These are phyloP conservation scores for Botryotinia calthae DNA, from an alignment of 2,329 filamentous ascomycete species.

Conservation along the genomic window DNA sequence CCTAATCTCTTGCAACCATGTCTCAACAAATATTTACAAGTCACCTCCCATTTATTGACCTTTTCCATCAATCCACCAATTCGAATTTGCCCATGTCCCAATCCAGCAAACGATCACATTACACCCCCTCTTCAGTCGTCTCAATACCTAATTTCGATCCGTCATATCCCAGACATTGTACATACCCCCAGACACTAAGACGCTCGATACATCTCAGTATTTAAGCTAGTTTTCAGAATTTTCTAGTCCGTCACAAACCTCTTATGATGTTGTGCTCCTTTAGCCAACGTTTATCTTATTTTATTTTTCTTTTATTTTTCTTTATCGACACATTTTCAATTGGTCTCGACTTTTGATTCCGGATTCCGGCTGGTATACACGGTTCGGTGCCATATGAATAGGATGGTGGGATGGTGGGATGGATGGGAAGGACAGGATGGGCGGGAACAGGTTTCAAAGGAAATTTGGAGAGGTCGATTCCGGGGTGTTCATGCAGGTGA, in stretches of 20 bases:
- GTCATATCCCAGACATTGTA: constrained; percentile 6
- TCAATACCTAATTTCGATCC: background rate
- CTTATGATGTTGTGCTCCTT: background rate
- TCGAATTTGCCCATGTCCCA: background rate
- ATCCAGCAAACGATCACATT: background rate
- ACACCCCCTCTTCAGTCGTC: background rate
- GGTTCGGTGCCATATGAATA: background rate
- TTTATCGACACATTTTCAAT: background rate
- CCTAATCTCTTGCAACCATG: background rate
- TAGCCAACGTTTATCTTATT: background rate
- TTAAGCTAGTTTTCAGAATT: constrained; percentile 5
- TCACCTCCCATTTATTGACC: background rate
- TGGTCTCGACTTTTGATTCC: background rate
- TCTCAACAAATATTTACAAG: background rate
- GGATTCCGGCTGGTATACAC: background rate
- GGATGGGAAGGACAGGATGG: background rate
- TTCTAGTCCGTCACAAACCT: background rate
- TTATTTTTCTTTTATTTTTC: background rate
- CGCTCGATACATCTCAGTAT: background rate
- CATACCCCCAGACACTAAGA: background rate
- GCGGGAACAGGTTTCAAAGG: background rate
- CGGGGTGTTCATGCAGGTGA: background rate
- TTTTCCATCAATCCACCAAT: background rate
- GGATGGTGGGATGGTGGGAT: background rate
- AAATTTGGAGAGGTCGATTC: constrained; percentile 4